These are phyloP conservation scores for Saccharomycopsis amapae DNA, from an alignment of 805 yeast genomes.

Conservation along the genomic window DNA sequence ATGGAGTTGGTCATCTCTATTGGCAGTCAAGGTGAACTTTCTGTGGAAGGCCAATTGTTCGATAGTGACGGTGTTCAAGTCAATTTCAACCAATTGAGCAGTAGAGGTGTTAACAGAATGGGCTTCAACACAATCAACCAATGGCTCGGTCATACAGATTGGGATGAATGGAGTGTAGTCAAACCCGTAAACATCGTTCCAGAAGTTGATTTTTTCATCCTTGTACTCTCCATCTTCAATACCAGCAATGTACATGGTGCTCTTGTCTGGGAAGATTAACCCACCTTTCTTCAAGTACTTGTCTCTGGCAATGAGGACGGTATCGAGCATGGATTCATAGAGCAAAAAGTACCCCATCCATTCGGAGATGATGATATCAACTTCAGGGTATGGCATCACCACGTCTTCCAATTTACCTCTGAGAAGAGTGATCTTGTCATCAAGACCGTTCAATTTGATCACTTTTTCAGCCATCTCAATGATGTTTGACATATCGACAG, in stretches of 20 bases:
- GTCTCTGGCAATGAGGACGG: slow-evolving; percentile 92
- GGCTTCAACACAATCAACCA: slow-evolving; percentile 91
- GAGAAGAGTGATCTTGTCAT: slow-evolving; percentile 77
- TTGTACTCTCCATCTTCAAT: slow-evolving; percentile 91
- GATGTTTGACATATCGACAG: slow-evolving; percentile 95
- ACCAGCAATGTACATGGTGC: slow-evolving; percentile 82
- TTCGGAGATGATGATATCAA: slow-evolving; percentile 91
- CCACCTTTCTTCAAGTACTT: slow-evolving; percentile 74
- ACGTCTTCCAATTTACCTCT: slow-evolving; percentile 96
- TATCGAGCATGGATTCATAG: slow-evolving; percentile 96
- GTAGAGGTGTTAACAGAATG: slow-evolving; percentile 68
- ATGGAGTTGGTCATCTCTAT: slow-evolving; percentile 74
- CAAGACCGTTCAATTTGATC: slow-evolving; percentile 73
- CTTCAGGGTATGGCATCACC: slow-evolving; percentile 73
- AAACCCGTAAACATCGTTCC: slow-evolving; percentile 97
- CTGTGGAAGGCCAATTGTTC: slow-evolving; percentile 73
- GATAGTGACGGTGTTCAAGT: slow-evolving; percentile 80
- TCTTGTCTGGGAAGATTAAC: slow-evolving; percentile 89
- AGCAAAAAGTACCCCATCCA: slow-evolving; percentile 99
- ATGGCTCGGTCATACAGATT: slow-evolving; percentile 84
- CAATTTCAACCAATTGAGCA: slow-evolving; percentile 67
- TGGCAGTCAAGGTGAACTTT: slow-evolving; percentile 64
- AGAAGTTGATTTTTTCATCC: slow-evolving; percentile 82
- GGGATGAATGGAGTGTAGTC: slow-evolving; percentile 88
- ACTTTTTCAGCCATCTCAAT: slow-evolving; percentile 94